Percentiles rank a stretch among this genome's conserved stretches.
Conservation (phyloP, 805 yeast species). For the Priceomyces carsonii region DNA sequence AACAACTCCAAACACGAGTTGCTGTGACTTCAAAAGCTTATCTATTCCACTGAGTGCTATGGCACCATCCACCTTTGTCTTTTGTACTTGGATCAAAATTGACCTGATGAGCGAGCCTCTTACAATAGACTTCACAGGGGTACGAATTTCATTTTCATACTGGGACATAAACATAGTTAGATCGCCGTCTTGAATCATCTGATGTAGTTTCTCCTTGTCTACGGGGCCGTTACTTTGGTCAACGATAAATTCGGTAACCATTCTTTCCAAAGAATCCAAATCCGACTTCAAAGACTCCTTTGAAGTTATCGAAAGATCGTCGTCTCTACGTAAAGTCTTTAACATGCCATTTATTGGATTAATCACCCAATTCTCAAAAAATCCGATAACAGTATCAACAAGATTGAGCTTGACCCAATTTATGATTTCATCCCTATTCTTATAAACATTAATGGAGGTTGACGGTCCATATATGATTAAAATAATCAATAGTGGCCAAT, state of each 20-base stretch:
- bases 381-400: constrained; percentile 63
- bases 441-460: constrained; percentile 41
- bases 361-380: constrained; percentile 81
- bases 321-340: constrained; percentile 80
- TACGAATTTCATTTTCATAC: constrained; percentile 73
- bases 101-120: constrained; percentile 75
- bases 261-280: constrained; percentile 76
- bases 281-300: constrained; percentile 79
- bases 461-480: constrained; percentile 55
- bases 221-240: constrained; percentile 24
- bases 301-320: constrained; percentile 71
- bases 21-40: constrained; percentile 84
- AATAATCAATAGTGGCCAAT: constrained; percentile 64
- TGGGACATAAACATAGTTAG: constrained; percentile 74
- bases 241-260: constrained; percentile 73
- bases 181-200: constrained; percentile 69
- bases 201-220: constrained; percentile 35
- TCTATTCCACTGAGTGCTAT: constrained; percentile 90
- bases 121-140: constrained; percentile 64
- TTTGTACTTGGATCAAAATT: constrained; percentile 87
- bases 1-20: constrained; percentile 87
- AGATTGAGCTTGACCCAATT: constrained; percentile 61
- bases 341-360: constrained; percentile 72
- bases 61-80: constrained; percentile 93
- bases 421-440: constrained; percentile 53